Evolutionary conservation across 768 basidiomycete genomes (phyloP).

Genomic region (Zangia roseola): DNA sequence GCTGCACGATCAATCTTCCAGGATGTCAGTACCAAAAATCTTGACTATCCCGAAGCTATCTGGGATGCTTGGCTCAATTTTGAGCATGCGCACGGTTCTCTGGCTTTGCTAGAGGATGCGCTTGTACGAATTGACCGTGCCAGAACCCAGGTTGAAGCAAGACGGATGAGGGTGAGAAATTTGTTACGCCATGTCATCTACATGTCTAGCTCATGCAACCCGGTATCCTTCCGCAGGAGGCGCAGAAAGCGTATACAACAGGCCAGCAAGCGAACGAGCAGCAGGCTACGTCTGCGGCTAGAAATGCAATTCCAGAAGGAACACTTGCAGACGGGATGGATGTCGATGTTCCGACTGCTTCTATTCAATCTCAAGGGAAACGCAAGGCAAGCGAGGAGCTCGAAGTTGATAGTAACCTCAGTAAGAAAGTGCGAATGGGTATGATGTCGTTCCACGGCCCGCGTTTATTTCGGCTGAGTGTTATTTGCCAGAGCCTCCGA

Average conservation of each 20-base stretch:
- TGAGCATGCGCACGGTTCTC: slow-evolving; percentile 78
- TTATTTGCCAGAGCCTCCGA: slow-evolving; percentile 40
- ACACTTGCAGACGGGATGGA: slow-evolving; percentile 37
- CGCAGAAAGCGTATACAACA: slow-evolving; percentile 56
- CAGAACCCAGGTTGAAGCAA: slow-evolving; percentile 56
- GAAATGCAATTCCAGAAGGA: slow-evolving; percentile 1
- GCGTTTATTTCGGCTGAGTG: slow-evolving; percentile 1
- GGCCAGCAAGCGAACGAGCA: slow-evolving; percentile 45
- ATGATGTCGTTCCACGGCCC: slow-evolving; percentile 19
- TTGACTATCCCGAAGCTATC: slow-evolving; percentile 95
- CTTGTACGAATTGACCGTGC: slow-evolving; percentile 66
- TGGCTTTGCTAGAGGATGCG: slow-evolving; percentile 61
- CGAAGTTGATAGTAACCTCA: slow-evolving; percentile 40
- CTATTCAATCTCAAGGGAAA: slow-evolving; percentile 50
- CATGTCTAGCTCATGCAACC: neutral
- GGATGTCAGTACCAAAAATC: slow-evolving; percentile 62
- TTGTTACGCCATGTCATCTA: neutral
- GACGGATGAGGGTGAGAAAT: slow-evolving; percentile 58
- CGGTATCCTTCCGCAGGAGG: slow-evolving; percentile 45
- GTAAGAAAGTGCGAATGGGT: slow-evolving; percentile 67
- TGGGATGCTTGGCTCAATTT: slow-evolving; percentile 92
- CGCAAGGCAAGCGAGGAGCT: slow-evolving; percentile 58
- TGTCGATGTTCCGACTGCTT: slow-evolving; percentile 34
- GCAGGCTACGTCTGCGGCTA: slow-evolving; percentile 35
- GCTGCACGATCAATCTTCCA: slow-evolving; percentile 66